Conservation (phyloP, 345 rosid genomes). For the Eucalyptus tenuipes region DNA sequence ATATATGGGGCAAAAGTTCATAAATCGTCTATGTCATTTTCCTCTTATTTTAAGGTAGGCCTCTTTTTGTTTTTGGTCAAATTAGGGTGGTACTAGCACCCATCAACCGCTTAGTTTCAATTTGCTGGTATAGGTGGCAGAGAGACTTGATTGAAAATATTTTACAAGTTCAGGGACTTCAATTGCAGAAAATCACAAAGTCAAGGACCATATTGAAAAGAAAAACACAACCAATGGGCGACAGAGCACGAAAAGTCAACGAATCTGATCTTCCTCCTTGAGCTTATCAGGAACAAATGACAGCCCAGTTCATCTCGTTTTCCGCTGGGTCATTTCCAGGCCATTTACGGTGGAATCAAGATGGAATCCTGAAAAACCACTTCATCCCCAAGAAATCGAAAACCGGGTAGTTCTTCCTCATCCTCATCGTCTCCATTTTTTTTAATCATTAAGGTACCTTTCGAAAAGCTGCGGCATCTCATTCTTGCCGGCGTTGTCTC, state of each 20-base stretch:
- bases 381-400: background rate
- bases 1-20: too few relatives aligned
- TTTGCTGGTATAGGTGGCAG: background rate
- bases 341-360: background rate
- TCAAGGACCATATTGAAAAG: background rate
- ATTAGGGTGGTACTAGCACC: background rate
- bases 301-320: background rate
- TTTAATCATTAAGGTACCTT: background rate
- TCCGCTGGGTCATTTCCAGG: background rate
- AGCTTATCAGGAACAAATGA: background rate
- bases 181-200: background rate
- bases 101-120: background rate
- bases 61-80: background rate
- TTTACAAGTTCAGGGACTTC: background rate
- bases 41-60: background rate
- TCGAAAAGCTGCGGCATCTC: background rate
- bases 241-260: background rate
- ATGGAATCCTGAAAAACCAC: background rate
- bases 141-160: background rate
- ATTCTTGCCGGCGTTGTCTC: background rate
- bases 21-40: fast-evolving
- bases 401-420: background rate
- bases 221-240: background rate
- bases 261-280: background rate
- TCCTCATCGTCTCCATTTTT: fast-evolving